Evolutionary conservation across 331 rosid species (phyloP), one percentile per base, ranked within the genome.

Genomic region (Malus hybrid): DNA sequence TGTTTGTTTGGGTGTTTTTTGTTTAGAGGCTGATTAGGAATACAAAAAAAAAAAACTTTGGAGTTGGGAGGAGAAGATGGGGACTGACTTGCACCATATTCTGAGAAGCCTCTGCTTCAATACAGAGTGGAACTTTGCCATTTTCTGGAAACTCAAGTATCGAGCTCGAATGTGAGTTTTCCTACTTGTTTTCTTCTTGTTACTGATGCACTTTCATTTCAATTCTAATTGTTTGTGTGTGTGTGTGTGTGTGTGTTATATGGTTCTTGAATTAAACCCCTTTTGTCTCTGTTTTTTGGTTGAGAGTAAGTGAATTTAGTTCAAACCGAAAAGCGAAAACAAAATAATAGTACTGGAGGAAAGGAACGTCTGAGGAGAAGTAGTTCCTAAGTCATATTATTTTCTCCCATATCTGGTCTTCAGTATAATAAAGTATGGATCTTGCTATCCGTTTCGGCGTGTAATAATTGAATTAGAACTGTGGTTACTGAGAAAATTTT

Each of bases 131-230:
- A 95, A 89, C 78, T 95, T 89, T 42, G 99, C 97, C 73, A 90
- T 92, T 86, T 92, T 92, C 80, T 95, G 99, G 99, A 92, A 90
- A 82, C 97, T 92, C 88, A 85, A 90, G 75, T 87, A 85, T 86
- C 89, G 90, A 39, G 87, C 93, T 90, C 84, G 89, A 78, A 84
- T 89, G 99, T 95, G 84, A 61, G 98, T 79, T 80, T 59, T 39
- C 46, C 12, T 39, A 39, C 13, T 36, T 46, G 0, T 62, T 69
- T 28, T 10, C 31, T 71, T 20, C 74, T 54, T 16, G 33, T 62
- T 61, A 12, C 2, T 36, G 69, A 57, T 60, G 14, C 64, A 3
- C 19, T 63, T n/a, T 54, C 31, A 3, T 18, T 62, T n/a, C 33
- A 22, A 3, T 39, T 60, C 29, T 55, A 31, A 14, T 36, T 65